Base-by-base conservation (phyloP, 2,329 filamentous ascomycete genomes). In the Calonectria pauciramosa region DNA sequence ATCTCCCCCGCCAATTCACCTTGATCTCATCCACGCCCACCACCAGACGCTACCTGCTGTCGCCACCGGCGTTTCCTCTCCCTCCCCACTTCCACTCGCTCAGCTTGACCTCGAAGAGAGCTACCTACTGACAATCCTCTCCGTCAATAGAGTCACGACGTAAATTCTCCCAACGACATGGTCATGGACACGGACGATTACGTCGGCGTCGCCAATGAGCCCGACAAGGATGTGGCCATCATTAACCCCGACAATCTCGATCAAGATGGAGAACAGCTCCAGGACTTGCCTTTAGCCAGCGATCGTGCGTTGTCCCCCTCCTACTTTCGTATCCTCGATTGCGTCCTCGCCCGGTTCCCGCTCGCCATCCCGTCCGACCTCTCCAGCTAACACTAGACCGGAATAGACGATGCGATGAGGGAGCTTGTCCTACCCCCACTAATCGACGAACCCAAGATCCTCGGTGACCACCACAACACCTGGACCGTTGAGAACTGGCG, bases 401-500 rank as follows among this genome's bases (percentile, higher is more conserved):
- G 44, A 72, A 44, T 72, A 96, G 94, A 92, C 86, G 94, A 97
- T 78, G 94, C 94, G 65, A 98, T 99, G 91, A 94, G 94, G 87
- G 93, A 95, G 80, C 88, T 93, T 78, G 92, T 96, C 78, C 90
- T 99, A 73, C 92, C 93, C 14, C 92, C 93, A 70, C 88, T 96
- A 63, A 80, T 87, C 75, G 93, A 95, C 78, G 95, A 98, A 79
- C 92, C 96, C 77, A 94, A 95, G 82, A 93, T 94, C 41, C 90
- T 96, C 77, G 93, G 93, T 69, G 95, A 98, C 83, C 90, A 90
- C 51, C 87, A 93, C 80, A 85, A 94, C 85, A 98, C 95, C 81
- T 99, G 97, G 97, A 92, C 94, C 36, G 95, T 99, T 75, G 90
- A 94, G 80, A 90, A 94, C 76, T 99, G 96, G 96, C 91, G 94